Base-by-base conservation (phyloP, 352 stramenopile genomes). In the Pythium vanterpoolii region DNA sequence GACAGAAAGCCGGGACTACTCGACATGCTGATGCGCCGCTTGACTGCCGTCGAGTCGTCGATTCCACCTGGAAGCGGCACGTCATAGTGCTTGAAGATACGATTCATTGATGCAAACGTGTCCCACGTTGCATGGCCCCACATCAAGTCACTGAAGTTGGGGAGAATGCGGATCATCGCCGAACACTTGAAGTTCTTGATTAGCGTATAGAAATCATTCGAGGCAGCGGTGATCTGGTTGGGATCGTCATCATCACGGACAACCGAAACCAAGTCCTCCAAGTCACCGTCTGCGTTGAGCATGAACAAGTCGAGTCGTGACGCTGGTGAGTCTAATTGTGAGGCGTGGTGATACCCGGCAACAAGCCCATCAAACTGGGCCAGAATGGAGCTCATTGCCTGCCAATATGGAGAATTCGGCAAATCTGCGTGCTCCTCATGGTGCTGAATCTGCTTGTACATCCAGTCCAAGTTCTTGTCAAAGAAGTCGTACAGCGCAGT, bases 31-130 rank as follows among this genome's bases (percentile, higher is more conserved):
- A 87, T 79, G 42, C 74, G 65, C 6, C 67, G 56, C 30, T 71
- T 60, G 21, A 61, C 48, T 16, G 60, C 56, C 5, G 51, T 62
- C 7, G 39, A 33, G 31, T 60, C 38, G 33, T 45, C 23, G 9
- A 27, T 19, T 4, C 48, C 45, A 19, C 59, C 60, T 31, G 73
- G 59, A 23, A 88, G 63, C 0, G 84, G 70, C 26, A 93, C 64
- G n/a, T 90, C 67, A 58, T 91, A 86, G 66, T 87, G 77, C 62
- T 95, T 93, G 65, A 84, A 90, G 43, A 91, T 83, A 40, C 83
- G 72, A 38, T 89, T 83, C 77, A 91, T 92, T 14, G 72, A 76
- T 30, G 68, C 69, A 66, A 81, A 95, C 18, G 62, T 74, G 51
- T 89, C 73, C 84, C 84, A 95, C 5, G 80, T 87, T 19, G 71